Conservation (phyloP, 192 early-diverging fungal genomes). For the Umbelopsis ramanniana region DNA sequence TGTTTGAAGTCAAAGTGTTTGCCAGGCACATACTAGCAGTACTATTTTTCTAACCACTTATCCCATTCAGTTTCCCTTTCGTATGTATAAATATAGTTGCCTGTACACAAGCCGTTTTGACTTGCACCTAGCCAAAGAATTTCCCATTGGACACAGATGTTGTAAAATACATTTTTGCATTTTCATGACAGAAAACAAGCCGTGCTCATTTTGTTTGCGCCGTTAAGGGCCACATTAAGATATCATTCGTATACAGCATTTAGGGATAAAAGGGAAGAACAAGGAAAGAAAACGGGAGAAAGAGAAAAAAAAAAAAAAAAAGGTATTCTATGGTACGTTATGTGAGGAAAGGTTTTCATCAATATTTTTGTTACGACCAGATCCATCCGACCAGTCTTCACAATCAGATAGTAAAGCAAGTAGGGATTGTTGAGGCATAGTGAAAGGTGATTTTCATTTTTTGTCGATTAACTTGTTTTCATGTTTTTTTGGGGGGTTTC, state of each 20-base stretch:
- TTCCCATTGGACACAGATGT: background rate
- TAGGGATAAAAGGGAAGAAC: background rate
- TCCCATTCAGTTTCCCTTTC: background rate
- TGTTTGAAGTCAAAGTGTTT: background rate
- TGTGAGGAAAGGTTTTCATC: background rate
- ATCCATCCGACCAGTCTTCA: background rate
- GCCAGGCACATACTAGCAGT: background rate
- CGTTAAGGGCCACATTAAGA: slow-evolving; percentile 1
- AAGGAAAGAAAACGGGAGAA: background rate
- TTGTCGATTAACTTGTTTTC: background rate
- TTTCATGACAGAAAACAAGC: background rate
- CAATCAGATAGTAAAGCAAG: background rate
- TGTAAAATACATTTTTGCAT: background rate
- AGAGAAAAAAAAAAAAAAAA: background rate
- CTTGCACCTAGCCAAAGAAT: no score
- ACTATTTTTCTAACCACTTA: background rate
- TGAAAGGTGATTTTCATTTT: no score
- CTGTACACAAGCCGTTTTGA: no score
- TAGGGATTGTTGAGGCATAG: background rate
- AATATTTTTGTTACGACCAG: background rate
- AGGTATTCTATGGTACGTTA: slow-evolving; percentile 23
- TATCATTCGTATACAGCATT: slow-evolving; percentile 1
- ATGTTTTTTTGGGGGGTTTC: background rate
- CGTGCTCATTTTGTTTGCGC: background rate
- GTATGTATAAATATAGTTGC: background rate